Base-by-base conservation (phyloP, 139 green algal species). In the Coccomyxa sp. region DNA sequence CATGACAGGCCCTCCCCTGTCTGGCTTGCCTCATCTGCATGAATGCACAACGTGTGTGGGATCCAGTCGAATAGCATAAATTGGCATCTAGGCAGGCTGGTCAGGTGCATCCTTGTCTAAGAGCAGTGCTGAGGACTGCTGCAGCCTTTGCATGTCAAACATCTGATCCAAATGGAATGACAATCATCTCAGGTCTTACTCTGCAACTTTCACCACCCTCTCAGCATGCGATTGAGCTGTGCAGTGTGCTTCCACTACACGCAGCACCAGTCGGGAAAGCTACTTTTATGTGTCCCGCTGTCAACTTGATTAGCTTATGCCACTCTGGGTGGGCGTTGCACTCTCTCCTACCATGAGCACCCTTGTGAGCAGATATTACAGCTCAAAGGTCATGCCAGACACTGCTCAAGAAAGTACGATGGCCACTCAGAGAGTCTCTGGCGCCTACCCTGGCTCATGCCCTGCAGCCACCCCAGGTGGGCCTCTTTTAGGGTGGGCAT, bases 391-490 rank as follows among this genome's bases (percentile, higher is more conserved):
- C 50, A n/a, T n/a, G n/a, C 50, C 5, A 18, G 5, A 64, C 50
- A 64, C 22, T 10, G 50, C 50, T 22, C 50, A 7, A 31, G 68
- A 27, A 22, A 72, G 68, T 22, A 72, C 3, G n/a, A 38, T 5
- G 68, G 68, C 2, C 31, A 72, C 2, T 22, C 27, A 31, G 50
- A 31, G 24, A 72, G 68, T 27, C 31, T 36, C n/a, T n/a, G n/a
- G 12, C 38, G 36, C 76, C 36, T 10, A 86, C 82, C 76, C 34
- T 91, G 90, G 9, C 39, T 54, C 82, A 90, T 87, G 77, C 86
- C 88, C 81, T 90, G 84, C 55, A 91, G 80, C 33, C 79, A 81
- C 40, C 82, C 81, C 34, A 92, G 80, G 74, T 92, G 74, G 27
- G 88, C 88, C 54, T 92, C 88, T 24, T 80, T 77, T 0, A 92